Percentiles rank a stretch among this genome's conserved stretches.
Conservation (phyloP, 345 rosid genomes). For the Eucalyptus virginea region DNA sequence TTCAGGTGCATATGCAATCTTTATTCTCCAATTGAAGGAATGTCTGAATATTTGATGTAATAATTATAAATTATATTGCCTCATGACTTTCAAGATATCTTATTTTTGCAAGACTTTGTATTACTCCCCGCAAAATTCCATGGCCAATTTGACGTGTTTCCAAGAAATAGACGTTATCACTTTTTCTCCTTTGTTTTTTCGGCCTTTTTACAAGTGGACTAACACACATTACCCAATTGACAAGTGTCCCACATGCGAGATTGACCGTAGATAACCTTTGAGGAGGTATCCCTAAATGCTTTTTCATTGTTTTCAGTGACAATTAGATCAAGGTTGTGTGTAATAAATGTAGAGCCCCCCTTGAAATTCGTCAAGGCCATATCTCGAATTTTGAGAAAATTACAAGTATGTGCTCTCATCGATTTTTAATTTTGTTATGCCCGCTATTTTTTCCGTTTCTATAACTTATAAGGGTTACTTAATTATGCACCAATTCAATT, state of each 20-base stretch:
- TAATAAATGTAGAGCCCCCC: background rate
- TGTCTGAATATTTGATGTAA: background rate
- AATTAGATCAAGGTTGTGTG: background rate
- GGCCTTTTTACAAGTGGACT: background rate
- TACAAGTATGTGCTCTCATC: too few species aligned
- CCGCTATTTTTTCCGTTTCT: background rate
- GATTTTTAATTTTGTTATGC: background rate
- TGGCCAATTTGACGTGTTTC: background rate
- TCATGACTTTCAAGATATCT: background rate
- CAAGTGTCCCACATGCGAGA: background rate
- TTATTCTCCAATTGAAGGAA: background rate
- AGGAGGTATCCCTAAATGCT: background rate
- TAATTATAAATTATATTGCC: background rate
- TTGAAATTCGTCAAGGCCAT: background rate
- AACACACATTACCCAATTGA: background rate
- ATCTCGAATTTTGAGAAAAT: background rate
- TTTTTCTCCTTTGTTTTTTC: background rate
- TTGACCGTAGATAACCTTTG: background rate
- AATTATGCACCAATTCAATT: background rate
- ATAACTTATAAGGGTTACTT: background rate
- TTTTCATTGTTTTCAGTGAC: background rate
- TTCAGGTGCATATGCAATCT: background rate
- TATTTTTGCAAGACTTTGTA: background rate
- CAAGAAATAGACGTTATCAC: background rate
- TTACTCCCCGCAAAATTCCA: background rate